Conservation (phyloP, 139 green algal genomes). For the Nannochloris sp. region DNA sequence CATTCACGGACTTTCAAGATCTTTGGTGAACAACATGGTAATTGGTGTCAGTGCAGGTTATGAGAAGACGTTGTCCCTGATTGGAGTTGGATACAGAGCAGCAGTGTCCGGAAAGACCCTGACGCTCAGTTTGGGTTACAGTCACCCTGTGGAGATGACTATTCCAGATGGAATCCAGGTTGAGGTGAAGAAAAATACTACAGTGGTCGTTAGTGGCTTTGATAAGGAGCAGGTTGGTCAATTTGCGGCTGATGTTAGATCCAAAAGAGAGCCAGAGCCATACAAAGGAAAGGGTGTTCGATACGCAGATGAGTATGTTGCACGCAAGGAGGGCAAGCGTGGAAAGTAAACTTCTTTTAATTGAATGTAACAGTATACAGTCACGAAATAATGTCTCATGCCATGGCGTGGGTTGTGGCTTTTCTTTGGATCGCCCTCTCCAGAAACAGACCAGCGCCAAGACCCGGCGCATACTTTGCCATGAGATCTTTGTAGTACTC, state of each 20-base stretch:
- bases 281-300: slow-evolving; percentile 95
- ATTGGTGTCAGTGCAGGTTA: slow-evolving; percentile 78
- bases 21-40: slow-evolving; percentile 89
- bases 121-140: slow-evolving; percentile 86
- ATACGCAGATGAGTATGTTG: slow-evolving; percentile 83
- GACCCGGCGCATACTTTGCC: slow-evolving; percentile 32
- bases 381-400: neutral
- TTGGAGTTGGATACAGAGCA: slow-evolving; percentile 83
- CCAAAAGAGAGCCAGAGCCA: slow-evolving; percentile 79
- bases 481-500: slow-evolving; percentile 20
- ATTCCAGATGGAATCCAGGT: slow-evolving; percentile 77
- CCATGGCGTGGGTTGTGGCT: neutral
- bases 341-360: slow-evolving; percentile 50
- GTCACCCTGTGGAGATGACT: slow-evolving; percentile 74
- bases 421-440: slow-evolving; percentile 30
- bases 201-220: slow-evolving; percentile 42
- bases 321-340: slow-evolving; percentile 92
- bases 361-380: neutral
- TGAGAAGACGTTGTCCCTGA: slow-evolving; percentile 54
- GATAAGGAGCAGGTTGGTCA: slow-evolving; percentile 87
- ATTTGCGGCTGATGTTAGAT: slow-evolving; percentile 81
- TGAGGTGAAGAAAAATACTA: slow-evolving; percentile 82
- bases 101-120: slow-evolving; percentile 59
- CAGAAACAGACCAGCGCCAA: slow-evolving; percentile 36
- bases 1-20: slow-evolving; percentile 62